Evolutionary conservation across 352 stramenopile genomes (phyloP), one percentile per base, ranked within the genome.

Genomic region (Pythium phragmiticola): DNA sequence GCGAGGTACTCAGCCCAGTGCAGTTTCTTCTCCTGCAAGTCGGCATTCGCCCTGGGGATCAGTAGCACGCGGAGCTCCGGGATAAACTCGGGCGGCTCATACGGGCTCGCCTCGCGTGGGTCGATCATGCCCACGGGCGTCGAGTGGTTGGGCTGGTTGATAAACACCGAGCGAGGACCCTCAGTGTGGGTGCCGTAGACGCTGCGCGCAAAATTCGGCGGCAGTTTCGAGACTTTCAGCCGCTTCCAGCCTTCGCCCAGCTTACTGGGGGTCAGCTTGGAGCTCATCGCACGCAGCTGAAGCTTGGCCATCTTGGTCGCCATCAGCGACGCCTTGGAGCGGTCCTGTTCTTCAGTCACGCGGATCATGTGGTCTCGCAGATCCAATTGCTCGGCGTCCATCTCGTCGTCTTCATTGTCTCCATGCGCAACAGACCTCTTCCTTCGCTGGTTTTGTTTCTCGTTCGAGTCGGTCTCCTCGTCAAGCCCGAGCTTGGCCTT

Each of bases 201-300:
- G 19, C 49, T 78, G 11, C 78, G 74, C 46, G 78, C 84, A 57
- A 93, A 93, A 57, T 78, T 79, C 8, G 60, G 69, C 0, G 84
- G 80, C 46, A 93, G 51, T 3, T 74, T 74, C 5, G 77, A 76
- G 0, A 65, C 68, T 60, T 89, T 87, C 2, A 93, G 73, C 1
- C 84, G 80, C 61, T 91, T 91, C 84, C 82, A 93, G 55, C 82
- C 84, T 64, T 90, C 77, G 6, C 82, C 82, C 3, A 69, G 80
- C 7, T 57, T 65, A 0, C 59, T 70, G 13, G 56, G 71, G 14
- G 39, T 33, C 13, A 54, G 70, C 41, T 43, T 60, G 2, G 48
- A 21, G 30, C 47, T 33, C 23, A 68, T 45, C 4, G 76, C 52
- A 34, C 69, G 42, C 17, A 92, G 62, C 54, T 87, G 69, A 14